phyloP scores from a whole-genome alignment of 345 rosid species.

The Cardamine occulta region DNA sequence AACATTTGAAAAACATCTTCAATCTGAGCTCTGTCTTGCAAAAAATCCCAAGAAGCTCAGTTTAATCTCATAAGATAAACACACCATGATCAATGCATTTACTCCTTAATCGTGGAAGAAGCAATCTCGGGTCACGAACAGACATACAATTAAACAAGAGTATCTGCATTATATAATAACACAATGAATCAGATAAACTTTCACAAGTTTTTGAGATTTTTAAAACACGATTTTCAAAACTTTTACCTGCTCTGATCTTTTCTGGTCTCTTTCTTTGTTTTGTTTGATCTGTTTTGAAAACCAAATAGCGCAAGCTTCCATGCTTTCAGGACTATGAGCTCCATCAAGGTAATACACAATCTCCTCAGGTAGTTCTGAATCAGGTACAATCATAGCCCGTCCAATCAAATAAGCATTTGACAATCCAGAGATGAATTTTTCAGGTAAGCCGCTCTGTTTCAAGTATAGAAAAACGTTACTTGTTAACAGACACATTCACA shows the following conservation, averaged over 20 bases:
- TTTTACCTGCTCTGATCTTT: slow-evolving; percentile 33
- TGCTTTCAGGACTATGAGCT: slow-evolving; percentile 98
- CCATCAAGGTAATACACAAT: slow-evolving; percentile 88
- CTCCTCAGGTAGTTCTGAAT: slow-evolving; percentile 62
- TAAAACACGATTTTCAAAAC: neutral
- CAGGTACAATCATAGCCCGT: slow-evolving; percentile 81
- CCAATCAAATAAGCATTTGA: slow-evolving; percentile 81
- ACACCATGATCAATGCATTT: slow-evolving; percentile 60
- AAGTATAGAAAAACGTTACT: slow-evolving; percentile 20
- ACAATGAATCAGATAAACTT: neutral
- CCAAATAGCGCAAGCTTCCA: slow-evolving; percentile 90
- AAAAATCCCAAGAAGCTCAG: neutral
- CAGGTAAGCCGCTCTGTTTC: slow-evolving; percentile 69
- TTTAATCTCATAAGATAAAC: slow-evolving; percentile 1
- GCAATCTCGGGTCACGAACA: slow-evolving; percentile 85
- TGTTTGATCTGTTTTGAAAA: slow-evolving; percentile 59
- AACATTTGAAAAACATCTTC: slow-evolving; percentile 20
- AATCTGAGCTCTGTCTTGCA: neutral
- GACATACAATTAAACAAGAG: slow-evolving; percentile 74
- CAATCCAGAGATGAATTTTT: slow-evolving; percentile 76
- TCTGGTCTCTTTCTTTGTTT: slow-evolving; percentile 28
- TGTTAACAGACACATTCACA: slow-evolving; percentile 1
- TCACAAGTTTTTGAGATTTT: neutral
- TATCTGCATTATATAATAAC: slow-evolving; percentile 33
- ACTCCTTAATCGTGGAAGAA: slow-evolving; percentile 64